phyloP scores from a whole-genome alignment of 208 protist species.

The Acanthamoeba royreba region DNA sequence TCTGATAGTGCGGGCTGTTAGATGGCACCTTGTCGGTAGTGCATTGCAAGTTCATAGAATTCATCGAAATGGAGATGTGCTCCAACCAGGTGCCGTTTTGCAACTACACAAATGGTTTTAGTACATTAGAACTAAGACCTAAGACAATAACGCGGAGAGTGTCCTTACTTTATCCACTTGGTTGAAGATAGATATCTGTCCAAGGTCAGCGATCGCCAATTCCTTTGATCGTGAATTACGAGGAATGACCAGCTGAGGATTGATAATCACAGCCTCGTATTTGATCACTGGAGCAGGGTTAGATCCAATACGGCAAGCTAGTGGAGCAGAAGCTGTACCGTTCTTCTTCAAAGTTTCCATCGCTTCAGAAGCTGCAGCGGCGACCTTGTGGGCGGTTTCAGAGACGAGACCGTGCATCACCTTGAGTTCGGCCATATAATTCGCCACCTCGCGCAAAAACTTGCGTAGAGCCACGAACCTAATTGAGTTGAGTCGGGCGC shows the following conservation, averaged over 20 bases:
- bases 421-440: slow-evolving; percentile 15
- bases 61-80: slow-evolving; percentile 28
- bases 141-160: no score
- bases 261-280: slow-evolving; percentile 5
- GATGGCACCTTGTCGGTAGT: background rate
- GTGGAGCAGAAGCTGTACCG: background rate
- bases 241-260: slow-evolving; percentile 2
- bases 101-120: background rate
- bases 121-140: background rate
- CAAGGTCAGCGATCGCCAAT: background rate
- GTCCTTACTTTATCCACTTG: background rate
- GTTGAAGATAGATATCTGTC: slow-evolving; percentile 44
- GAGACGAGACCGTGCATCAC: slow-evolving; percentile 14
- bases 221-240: background rate
- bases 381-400: slow-evolving; percentile 7
- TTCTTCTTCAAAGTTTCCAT: slow-evolving; percentile 2
- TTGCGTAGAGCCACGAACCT: background rate
- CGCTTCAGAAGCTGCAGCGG: slow-evolving; percentile 13
- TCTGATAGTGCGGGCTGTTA: background rate
- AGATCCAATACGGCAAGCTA: no score
- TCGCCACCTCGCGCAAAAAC: background rate
- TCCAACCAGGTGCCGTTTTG: background rate
- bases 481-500: slow-evolving; percentile 4
- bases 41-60: slow-evolving; percentile 13
- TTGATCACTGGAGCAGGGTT: slow-evolving; percentile 35